Base-by-base conservation (phyloP, 345 rosid genomes). In the Boechera divaricarpa region DNA sequence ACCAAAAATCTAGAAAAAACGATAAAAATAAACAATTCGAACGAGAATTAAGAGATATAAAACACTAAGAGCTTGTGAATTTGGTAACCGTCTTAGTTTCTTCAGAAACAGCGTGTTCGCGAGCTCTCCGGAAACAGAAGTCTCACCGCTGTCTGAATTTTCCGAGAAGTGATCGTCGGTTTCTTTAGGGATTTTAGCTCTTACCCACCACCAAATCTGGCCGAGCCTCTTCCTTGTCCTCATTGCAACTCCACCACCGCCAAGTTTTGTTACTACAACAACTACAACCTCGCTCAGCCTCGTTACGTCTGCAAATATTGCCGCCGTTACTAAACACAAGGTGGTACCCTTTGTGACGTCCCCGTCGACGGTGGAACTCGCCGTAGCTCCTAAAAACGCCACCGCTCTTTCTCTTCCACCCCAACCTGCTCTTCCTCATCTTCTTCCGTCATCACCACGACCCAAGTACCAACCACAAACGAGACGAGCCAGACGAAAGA, bases 281-380 rank as follows among this genome's bases (percentile, higher is more conserved):
- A 93, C 90, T 93, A 93, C 80, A 93, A 93, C 80, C 88, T 87
- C 77, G 89, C 94, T 47, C 98, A 93, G 88, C 98, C 98, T 26
- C 98, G 98, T 39, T 93, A 93, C 85, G 91, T 87, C 86, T 93
- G 98, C 80, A 93, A 93, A 82, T 79, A 93, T 24, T 93, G 98
- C 74, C 95, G 98, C 32, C 91, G 98, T 44, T 93, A 93, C 86
- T 93, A 95, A 97, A 93, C 98, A 18, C 97, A 89, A n/a, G 98
- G 98, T 51, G 98, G 98, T 61, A 88, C 97, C 13, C 96, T 91
- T 64, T 85, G 98, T 4, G 97, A 93, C 80, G 89, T 93, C 18
- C 98, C 98, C 11, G 69, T 93, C 58, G 97, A 96, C 6, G 98
- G 98, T 26, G 98, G 96, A 39, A 91, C 89, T 21, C 91, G 94